These are phyloP conservation scores for Pythium guiyangense DNA, from an alignment of 352 stramenopile genomes.

Conservation along the genomic window DNA sequence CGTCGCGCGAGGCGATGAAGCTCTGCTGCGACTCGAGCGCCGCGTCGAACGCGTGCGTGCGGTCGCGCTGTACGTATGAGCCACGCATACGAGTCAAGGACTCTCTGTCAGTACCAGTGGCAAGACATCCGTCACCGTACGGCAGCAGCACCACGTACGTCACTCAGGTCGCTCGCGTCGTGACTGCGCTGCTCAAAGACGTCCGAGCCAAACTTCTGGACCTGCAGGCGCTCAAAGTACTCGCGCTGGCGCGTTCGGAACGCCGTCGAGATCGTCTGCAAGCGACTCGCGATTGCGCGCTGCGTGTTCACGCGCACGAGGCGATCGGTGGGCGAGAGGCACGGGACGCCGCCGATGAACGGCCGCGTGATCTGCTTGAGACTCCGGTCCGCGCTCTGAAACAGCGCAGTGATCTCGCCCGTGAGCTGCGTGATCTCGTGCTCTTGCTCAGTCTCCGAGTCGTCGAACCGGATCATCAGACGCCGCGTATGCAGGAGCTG, in stretches of 20 bases:
- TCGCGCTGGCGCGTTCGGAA: conserved; percentile 66
- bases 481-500: conserved; percentile 70
- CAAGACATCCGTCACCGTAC: not conserved
- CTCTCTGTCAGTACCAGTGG: too few species aligned
- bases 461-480: conserved; percentile 81
- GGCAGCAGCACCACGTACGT: not conserved
- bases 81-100: too few species aligned
- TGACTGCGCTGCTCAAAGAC: conserved; percentile 26
- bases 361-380: conserved; percentile 66
- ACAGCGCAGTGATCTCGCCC: conserved; percentile 55
- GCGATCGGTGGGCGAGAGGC: conserved; percentile 40
- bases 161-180: conserved; percentile 23
- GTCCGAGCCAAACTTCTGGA: conserved; percentile 72
- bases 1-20: conserved; percentile 21
- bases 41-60: too few species aligned
- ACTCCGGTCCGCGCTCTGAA: conserved; percentile 59
- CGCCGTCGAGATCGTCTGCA: conserved; percentile 57
- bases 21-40: not conserved
- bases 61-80: too few species aligned
- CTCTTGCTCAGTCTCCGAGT: conserved; percentile 63
- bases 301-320: conserved; percentile 69
- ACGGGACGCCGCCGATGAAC: conserved; percentile 43
- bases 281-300: conserved; percentile 45
- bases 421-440: conserved; percentile 65
- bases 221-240: conserved; percentile 63